Conservation (phyloP, 208 protist genomes). For the Porcisia hertigi region DNA sequence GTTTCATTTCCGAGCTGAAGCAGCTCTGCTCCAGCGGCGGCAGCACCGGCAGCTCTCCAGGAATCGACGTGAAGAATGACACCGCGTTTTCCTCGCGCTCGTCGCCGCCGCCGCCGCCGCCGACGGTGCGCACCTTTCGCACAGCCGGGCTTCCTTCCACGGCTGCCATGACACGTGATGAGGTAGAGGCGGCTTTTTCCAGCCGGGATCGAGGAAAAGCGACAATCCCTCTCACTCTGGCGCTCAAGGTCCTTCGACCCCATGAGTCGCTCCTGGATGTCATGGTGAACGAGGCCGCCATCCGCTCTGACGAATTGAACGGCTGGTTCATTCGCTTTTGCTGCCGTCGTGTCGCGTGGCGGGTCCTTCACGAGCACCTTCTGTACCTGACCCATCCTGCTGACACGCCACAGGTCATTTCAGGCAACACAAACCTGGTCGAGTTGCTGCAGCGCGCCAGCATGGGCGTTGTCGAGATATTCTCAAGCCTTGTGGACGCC, state of each 20-base stretch:
- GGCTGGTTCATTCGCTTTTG: conserved; percentile 82
- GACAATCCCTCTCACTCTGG: conserved; percentile 43
- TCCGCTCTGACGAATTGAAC: conserved; percentile 66
- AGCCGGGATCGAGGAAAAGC: conserved; percentile 20
- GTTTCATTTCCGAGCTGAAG: conserved; percentile 18
- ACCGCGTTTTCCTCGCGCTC: background rate
- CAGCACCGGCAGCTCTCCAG: background rate
- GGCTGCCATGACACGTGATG: conserved; percentile 30
- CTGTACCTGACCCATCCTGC: conserved; percentile 54
- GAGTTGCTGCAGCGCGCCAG: conserved; percentile 53
- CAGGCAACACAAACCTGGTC: conserved; percentile 38
- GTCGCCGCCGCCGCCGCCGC: background rate
- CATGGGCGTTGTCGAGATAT: conserved; percentile 66
- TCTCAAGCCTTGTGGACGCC: conserved; percentile 36
- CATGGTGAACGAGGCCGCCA: conserved; percentile 79
- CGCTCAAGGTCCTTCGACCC: conserved; percentile 66
- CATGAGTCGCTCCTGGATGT: conserved; percentile 75
- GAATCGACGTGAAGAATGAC: background rate
- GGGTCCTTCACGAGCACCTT: conserved; percentile 85
- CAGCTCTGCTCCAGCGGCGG: background rate
- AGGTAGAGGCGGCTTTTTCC: conserved; percentile 34
- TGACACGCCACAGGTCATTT: conserved; percentile 48
- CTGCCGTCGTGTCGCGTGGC: conserved; percentile 76
- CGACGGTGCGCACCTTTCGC: conserved; percentile 4
- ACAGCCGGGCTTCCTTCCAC: background rate